Evolutionary conservation across 1,284 basidiomycete species (phyloP).

Genomic region (Ustilago hordei): DNA sequence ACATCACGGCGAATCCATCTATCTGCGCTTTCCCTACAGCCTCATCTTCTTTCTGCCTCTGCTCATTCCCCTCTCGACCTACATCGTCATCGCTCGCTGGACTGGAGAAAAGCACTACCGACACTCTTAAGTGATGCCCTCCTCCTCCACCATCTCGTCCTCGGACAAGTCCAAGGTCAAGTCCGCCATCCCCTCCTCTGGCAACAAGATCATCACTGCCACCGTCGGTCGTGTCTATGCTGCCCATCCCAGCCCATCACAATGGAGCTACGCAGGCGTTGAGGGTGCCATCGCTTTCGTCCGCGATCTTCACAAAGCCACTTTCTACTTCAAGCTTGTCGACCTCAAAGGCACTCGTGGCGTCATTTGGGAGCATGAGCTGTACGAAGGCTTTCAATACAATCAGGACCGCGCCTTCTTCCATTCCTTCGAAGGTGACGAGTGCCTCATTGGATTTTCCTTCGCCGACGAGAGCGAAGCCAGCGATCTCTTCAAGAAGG

Average conservation of each 20-base stretch:
- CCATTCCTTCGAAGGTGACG: constrained; percentile 90
- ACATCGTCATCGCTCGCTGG: constrained; percentile 65
- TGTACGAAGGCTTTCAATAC: constrained; percentile 87
- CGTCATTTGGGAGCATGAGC: constrained; percentile 92
- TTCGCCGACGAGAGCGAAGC: constrained; percentile 91
- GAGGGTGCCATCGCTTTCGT: constrained; percentile 68
- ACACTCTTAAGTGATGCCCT: constrained; percentile 60
- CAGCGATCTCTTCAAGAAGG: constrained; percentile 88
- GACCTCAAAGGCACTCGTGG: constrained; percentile 78
- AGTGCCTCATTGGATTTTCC: constrained; percentile 89
- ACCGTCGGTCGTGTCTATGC: constrained; percentile 67
- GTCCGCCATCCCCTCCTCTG: constrained; percentile 61
- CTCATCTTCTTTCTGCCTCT: constrained; percentile 58
- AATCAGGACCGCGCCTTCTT: constrained; percentile 90
- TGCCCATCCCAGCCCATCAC: constrained; percentile 49
- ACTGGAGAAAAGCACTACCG: constrained; percentile 60
- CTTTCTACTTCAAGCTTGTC: constrained; percentile 63
- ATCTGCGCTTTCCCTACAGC: constrained; percentile 52
- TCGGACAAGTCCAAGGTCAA: constrained; percentile 68
- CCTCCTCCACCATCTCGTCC: constrained; percentile 62
- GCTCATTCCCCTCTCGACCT: constrained; percentile 60
- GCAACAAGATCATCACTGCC: constrained; percentile 67
- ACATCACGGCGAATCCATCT: constrained; percentile 1
- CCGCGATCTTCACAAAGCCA: constrained; percentile 50
- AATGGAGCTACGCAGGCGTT: constrained; percentile 63